Evolutionary conservation across 306 rosid genomes (phyloP), one percentile per base, ranked within the genome.

Genomic region (Comarum palustre): DNA sequence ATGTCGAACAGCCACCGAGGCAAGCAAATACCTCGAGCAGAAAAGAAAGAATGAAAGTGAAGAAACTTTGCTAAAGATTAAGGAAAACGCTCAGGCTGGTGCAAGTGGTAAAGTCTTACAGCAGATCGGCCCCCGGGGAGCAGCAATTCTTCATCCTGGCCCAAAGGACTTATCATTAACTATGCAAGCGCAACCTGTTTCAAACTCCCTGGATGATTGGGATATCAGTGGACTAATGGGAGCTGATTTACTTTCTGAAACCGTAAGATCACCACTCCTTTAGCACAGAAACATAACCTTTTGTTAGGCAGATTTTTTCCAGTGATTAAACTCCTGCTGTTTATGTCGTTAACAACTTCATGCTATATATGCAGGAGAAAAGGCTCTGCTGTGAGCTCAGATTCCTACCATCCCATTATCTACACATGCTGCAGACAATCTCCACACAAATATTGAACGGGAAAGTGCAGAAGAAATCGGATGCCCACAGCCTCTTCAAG

Each of bases 381-480:
- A 80, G 66, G 70, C 91, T 90, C 25, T 87, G 98, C 81, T 76
- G 81, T 20, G 96, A 90, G 88, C 75, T 84, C 68, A 81, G 89
- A 84, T 52, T 92, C 69, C 82, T 90, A 36, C 98, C 98, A 3
- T 77, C 90, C 17, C 92, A 86, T 77, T 90, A 87, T 78, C 93
- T 90, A 16, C 80, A 79, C 68, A 92, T 92, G 90, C 75, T 75
- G 77, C 80, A 84, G 76, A 80, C 52, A 80, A 81, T 92, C 54
- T 81, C 92, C 15, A 52, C 31, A 19, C 93, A 83, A 68, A 85
- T 90, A 73, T 73, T 82, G 25, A 83, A 76, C 46, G 98, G 98
- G 58, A 88, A 63, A 27, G 61, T 89, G 15, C 83, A 83, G 25
- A 81, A 84, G 75, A 90, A 86, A 78, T 82, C 93, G 12, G 96